Evolutionary conservation across 148 eudicot species (phyloP).

Genomic region (Cornus suecica): DNA sequence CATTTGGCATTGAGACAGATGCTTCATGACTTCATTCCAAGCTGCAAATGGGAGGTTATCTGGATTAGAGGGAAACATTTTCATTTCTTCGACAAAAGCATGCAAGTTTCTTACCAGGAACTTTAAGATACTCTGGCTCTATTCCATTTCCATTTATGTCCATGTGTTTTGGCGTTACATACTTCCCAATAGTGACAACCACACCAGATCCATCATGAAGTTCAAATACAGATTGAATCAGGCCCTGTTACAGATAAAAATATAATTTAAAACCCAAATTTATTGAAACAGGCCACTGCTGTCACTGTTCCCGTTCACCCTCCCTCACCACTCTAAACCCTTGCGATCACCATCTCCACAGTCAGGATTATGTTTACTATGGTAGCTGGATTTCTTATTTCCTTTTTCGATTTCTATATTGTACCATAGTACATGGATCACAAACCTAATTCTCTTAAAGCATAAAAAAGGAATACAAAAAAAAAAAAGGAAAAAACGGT

Average conservation of each 20-base stretch:
- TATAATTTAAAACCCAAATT: neutral
- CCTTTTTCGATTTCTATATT: no score
- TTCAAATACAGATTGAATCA: constrained; percentile 95
- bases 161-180: constrained; percentile 74
- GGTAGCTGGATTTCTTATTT: no score
- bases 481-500: no score
- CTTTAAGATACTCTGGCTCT: constrained; percentile 69
- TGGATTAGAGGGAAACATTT: neutral
- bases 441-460: neutral
- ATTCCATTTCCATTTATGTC: constrained; percentile 93
- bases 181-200: constrained; percentile 87
- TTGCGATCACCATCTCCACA: no score
- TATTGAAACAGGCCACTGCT: no score
- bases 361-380: no score
- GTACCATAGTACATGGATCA: no score
- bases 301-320: no score
- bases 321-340: no score
- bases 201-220: constrained; percentile 95
- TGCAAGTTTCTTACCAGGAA: constrained; percentile 55
- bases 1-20: constrained; percentile 59
- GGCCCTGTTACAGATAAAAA: constrained; percentile 46
- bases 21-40: constrained; percentile 66
- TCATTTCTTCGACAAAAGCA: neutral
- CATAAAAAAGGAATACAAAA: no score
- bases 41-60: constrained; percentile 33